Evolutionary conservation across 768 basidiomycete species (phyloP), one percentile per base, ranked within the genome.

Genomic region (Rhodotorula paludigena): DNA sequence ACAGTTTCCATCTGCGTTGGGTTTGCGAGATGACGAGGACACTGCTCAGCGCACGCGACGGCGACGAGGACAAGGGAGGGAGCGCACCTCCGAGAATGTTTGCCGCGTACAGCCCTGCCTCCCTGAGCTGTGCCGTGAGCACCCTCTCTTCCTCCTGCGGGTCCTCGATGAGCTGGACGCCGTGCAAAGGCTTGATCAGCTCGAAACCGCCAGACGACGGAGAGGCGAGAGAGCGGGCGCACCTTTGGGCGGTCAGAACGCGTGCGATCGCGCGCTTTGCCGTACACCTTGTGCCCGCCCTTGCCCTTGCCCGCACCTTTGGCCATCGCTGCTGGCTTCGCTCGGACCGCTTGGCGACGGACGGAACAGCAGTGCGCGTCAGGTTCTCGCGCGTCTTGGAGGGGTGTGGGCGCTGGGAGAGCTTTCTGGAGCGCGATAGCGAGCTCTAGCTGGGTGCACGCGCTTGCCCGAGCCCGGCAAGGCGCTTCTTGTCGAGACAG

Each of bases 21-120:
- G 38, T 28, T 30, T 30, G 30, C 11, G 48, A 20, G 16, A 20
- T 5, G 32, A 12, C 7, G 20, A 21, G 1, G 32, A 21, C 32
- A 52, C 33, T 15, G 30, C 4, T 12, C 9, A 58, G 49, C 1
- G 55, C 33, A 30, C n/a, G 30, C 12, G 36, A 54, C n/a, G n/a
- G n/a, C n/a, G n/a, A n/a, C n/a, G n/a, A n/a, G n/a, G n/a, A n/a
- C n/a, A n/a, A n/a, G n/a, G n/a, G 23, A 21, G 35, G 36, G 25
- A 25, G 48, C 64, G 16, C 23, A 72, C 63, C 59, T 44, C 90
- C 91, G 49, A 90, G 78, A 25, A 89, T 93, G 71, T 85, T 82
- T 6, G 89, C 89, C n/a, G 91, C 87, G 77, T 93, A 93, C 15
- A 93, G 82, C 5, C 90, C 90, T 59, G 91, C 80, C 10, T 85